phyloP scores from a whole-genome alignment of 257 asterid species.

The Nicotiana tomentosiformis region DNA sequence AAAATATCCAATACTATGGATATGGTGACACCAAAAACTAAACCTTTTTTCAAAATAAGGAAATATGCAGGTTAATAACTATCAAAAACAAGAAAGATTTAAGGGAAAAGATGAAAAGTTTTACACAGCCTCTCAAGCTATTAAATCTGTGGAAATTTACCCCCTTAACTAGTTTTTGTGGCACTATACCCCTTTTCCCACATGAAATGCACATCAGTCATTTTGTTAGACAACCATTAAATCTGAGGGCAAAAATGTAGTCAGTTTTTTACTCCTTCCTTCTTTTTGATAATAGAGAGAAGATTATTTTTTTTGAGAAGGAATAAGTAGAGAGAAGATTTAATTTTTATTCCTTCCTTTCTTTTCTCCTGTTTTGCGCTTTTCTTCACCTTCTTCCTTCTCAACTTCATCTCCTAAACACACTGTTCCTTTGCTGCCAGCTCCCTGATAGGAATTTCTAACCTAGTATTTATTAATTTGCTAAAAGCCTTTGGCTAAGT shows the following conservation, averaged over 20 bases:
- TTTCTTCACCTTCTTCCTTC: constrained; percentile 1
- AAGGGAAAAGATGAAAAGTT: background rate
- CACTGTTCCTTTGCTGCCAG: background rate
- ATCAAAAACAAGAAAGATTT: background rate
- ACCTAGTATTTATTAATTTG: background rate
- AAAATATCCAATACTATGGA: background rate
- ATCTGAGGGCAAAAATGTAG: background rate
- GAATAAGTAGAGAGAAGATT: too few relatives aligned
- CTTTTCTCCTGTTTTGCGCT: background rate
- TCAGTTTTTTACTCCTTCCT: background rate
- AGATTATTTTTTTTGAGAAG: too few relatives aligned
- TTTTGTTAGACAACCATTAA: background rate
- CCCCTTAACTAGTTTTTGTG: background rate
- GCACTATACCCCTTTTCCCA: background rate
- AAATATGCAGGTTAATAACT: background rate
- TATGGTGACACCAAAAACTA: background rate
- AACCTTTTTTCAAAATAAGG: background rate
- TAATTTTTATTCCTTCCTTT: background rate
- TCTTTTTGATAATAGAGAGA: too few relatives aligned
- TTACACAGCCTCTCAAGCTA: background rate
- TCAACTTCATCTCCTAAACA: background rate
- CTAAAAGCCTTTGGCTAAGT: background rate
- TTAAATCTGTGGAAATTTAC: background rate
- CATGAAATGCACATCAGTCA: background rate
- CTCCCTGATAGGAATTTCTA: background rate